A percentile compares a stretch with the other conserved stretches of the same genome.
These are phyloP conservation scores for Usnea hakonensis DNA, from an alignment of 495 filamentous ascomycete species.

Conservation along the genomic window DNA sequence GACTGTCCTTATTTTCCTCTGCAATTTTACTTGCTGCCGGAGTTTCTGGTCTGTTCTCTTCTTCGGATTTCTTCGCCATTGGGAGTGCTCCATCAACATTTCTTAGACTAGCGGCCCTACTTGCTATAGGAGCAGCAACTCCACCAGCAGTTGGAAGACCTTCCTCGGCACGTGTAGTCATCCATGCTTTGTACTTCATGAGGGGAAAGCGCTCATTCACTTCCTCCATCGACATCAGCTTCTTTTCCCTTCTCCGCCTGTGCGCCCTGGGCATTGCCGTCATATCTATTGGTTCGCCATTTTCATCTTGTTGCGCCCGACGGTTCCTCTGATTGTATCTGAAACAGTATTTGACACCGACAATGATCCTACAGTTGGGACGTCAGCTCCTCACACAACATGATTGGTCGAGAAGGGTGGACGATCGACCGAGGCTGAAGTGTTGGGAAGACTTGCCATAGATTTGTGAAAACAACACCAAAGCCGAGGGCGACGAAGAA, in stretches of 20 bases:
- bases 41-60: slow-evolving; percentile 17
- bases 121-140: slow-evolving; percentile 61
- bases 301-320: slow-evolving; percentile 65
- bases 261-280: slow-evolving; percentile 65
- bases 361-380: slow-evolving; percentile 75
- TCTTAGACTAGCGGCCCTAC: slow-evolving; percentile 58
- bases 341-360: slow-evolving; percentile 99
- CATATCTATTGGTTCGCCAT: slow-evolving; percentile 79
- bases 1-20: slow-evolving; percentile 10
- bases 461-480: slow-evolving; percentile 96
- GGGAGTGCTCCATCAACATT: slow-evolving; percentile 49
- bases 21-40: slow-evolving; percentile 10
- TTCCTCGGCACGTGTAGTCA: slow-evolving; percentile 69
- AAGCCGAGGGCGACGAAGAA: slow-evolving; percentile 98
- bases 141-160: slow-evolving; percentile 81
- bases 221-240: slow-evolving; percentile 97
- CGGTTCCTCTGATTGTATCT: slow-evolving; percentile 94
- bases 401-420: background rate
- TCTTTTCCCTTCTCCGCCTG: slow-evolving; percentile 85
- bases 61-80: slow-evolving; percentile 30
- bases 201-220: slow-evolving; percentile 95
- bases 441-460: slow-evolving; percentile 61
- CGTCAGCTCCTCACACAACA: background rate
- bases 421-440: background rate
- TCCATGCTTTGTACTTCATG: slow-evolving; percentile 93